Base-by-base conservation (phyloP, 345 rosid genomes). In the Linum lewisii region DNA sequence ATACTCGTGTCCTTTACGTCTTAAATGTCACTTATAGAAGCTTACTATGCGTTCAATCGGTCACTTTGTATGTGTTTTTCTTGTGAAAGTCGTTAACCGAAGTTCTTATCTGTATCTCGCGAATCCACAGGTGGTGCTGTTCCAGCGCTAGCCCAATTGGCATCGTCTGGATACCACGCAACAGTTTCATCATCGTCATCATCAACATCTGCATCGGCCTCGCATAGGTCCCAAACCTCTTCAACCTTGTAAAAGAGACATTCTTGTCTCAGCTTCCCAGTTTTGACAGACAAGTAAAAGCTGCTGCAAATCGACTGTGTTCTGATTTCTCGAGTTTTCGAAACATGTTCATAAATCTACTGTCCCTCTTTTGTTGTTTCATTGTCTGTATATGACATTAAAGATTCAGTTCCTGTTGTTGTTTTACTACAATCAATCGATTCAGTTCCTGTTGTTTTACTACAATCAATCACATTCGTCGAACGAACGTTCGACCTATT, bases 71-170 rank as follows among this genome's bases (percentile, higher is more conserved):
- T 52, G 14, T 7, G 50, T 18, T 24, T 5, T 24, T 32, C 21
- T 11, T 18, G 24, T 63, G 14, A 22, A n/a, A 9, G 57, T 10
- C 34, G n/a, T 58, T 61, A 42, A 72, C 57, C 19, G 29, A 4
- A 54, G 37, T 57, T 25, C 58, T n/a, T 52, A 52, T 11, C 55
- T 20, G 21, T 20, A 52, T 26, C 59, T 45, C 24, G 66, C 57
- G 24, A 50, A 54, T 58, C 22, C 65, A 57, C 78, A 92, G 97
- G 95, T 66, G 99, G 97, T 68, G 86, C 89, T 2, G 69, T 89
- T 54, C 95, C 91, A 0, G 90, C 96, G 1, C 36, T 88, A 51
- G 90, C 95, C 0, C 98, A 92, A 61, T 82, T 92, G 0, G 86
- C 81, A 19, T 84, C 98, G 42, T 86, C 98, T 38, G 83, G 95